A percentile compares a stretch with the other conserved stretches of the same genome.
Conservation (phyloP, 2,329 filamentous ascomycete genomes). For the Verticillium albo-atrum region DNA sequence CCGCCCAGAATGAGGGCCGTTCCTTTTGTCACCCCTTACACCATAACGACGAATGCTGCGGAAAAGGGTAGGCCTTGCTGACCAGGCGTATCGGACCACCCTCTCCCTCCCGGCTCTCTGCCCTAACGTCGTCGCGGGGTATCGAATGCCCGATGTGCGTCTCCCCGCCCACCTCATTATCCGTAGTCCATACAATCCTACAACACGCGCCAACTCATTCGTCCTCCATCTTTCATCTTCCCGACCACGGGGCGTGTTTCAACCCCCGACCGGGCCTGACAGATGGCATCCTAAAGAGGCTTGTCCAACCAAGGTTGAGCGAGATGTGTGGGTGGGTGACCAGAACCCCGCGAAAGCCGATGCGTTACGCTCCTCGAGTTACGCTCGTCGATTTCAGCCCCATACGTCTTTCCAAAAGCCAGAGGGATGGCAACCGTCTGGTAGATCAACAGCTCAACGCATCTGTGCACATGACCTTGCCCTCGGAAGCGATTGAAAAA, state of each 20-base stretch:
- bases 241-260: not conserved
- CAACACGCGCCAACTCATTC: not conserved
- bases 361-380: not conserved
- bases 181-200: slow-evolving; percentile 2
- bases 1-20: not conserved
- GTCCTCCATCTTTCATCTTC: not conserved
- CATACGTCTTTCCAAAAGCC: not conserved
- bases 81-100: not conserved
- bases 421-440: not conserved
- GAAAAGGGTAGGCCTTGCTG: not conserved
- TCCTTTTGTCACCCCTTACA: not conserved
- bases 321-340: not conserved
- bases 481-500: too few species aligned
- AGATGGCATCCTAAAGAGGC: slow-evolving; percentile 1
- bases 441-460: not conserved
- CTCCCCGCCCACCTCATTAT: not conserved
- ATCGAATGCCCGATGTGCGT: not conserved
- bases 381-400: not conserved
- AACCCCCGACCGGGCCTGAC: not conserved
- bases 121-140: not conserved
- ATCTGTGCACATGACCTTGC: too few species aligned
- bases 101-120: not conserved
- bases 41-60: not conserved
- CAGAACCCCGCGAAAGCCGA: not conserved
- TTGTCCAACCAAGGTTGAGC: not conserved